These are phyloP conservation scores for Pseudozyma flocculosa DNA, from an alignment of 1,284 basidiomycete species.

Conservation along the genomic window DNA sequence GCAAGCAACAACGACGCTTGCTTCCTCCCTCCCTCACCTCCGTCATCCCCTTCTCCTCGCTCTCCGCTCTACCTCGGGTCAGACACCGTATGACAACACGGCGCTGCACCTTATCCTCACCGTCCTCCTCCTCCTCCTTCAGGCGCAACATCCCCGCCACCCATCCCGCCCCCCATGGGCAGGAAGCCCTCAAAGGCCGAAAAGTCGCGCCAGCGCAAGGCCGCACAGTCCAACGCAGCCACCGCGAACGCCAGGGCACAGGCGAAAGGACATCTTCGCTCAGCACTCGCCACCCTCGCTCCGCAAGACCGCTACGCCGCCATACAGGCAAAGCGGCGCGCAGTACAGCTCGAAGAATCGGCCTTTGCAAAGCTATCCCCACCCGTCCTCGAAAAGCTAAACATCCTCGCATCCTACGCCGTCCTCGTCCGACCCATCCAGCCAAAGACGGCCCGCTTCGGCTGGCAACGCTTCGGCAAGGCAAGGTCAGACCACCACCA, in stretches of 20 bases:
- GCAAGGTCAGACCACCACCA: constrained; percentile 24
- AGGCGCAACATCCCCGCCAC: no score
- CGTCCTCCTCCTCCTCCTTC: no score
- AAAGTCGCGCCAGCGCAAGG: constrained; percentile 24
- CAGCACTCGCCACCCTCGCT: constrained; percentile 17
- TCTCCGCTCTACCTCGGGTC: no score
- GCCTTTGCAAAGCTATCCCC: constrained; percentile 40
- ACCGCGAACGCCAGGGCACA: constrained; percentile 6
- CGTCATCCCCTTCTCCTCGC: no score
- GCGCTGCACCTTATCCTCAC: no score
- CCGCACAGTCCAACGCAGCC: constrained; percentile 4
- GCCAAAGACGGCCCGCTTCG: constrained; percentile 13
- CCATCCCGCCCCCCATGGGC: no score
- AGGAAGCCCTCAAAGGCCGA: constrained; percentile 37
- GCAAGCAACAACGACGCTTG: no score
- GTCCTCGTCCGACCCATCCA: constrained; percentile 27
- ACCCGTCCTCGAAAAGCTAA: constrained; percentile 37
- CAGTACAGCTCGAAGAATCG: constrained; percentile 35
- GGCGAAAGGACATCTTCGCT: no score
- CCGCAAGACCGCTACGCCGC: no score
- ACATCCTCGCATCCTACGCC: constrained; percentile 35
- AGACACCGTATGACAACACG: no score
- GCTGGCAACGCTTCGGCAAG: constrained; percentile 28
- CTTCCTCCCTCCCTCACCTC: no score
- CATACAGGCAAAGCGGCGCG: constrained; percentile 23